Conservation (phyloP, 345 rosid species). For the Trapa bicornis region DNA sequence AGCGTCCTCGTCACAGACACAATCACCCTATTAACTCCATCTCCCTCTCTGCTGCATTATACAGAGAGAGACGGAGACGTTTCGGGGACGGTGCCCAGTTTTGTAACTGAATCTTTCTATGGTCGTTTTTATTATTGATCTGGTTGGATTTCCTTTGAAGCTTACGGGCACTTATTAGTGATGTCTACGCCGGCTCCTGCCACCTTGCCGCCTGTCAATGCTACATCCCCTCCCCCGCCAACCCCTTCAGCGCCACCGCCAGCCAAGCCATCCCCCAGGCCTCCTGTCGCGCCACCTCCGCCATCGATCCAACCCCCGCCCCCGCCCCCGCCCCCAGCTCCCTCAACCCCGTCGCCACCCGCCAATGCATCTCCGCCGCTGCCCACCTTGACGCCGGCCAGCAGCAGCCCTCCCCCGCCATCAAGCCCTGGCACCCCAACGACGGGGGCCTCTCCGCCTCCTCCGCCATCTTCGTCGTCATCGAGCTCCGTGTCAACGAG, state of each 20-base stretch:
- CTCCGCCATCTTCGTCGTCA: conserved; percentile 19
- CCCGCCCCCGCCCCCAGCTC: conserved; percentile 9
- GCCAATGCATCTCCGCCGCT: too few relatives aligned
- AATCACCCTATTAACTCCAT: neutral
- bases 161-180: too few relatives aligned
- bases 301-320: conserved; percentile 4
- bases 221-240: conserved; percentile 16
- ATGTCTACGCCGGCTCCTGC: conserved; percentile 5
- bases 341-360: conserved; percentile 11
- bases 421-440: neutral
- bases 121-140: neutral
- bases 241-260: conserved; percentile 8
- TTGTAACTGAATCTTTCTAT: too few relatives aligned
- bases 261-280: conserved; percentile 6
- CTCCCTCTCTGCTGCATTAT: neutral
- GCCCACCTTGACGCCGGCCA: too few relatives aligned
- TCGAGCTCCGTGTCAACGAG: conserved; percentile 35
- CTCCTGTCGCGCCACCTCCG: conserved; percentile 13
- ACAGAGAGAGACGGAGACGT: neutral
- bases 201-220: conserved; percentile 10
- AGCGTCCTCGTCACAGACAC: too few relatives aligned
- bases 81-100: too few relatives aligned
- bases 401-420: too few relatives aligned
- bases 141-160: neutral
- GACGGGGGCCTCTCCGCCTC: conserved; percentile 21